phyloP scores from a whole-genome alignment of 1,284 basidiomycete genomes.

The Pseudozyma thailandica region DNA sequence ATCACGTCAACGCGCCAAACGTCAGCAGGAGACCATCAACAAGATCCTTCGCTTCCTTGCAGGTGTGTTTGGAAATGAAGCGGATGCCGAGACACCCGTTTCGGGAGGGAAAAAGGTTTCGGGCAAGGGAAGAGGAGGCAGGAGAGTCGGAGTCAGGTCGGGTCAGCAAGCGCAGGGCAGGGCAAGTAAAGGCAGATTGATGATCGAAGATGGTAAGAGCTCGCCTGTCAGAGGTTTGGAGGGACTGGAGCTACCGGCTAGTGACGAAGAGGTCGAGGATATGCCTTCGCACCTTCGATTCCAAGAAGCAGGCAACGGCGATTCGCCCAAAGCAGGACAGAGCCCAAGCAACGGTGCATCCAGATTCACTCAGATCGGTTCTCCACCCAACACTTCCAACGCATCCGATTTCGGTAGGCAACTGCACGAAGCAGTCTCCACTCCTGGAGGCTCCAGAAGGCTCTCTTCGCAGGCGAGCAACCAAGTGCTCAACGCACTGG shows the following conservation, averaged over 20 bases:
- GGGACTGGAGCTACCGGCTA: conserved; percentile 32
- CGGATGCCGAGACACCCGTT: conserved; percentile 45
- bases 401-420: conserved; percentile 28
- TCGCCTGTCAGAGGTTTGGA: conserved; percentile 16
- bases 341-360: conserved; percentile 33
- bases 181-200: conserved; percentile 40
- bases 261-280: conserved; percentile 52
- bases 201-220: conserved; percentile 45
- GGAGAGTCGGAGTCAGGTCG: conserved; percentile 56
- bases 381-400: conserved; percentile 26
- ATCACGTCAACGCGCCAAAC: conserved; percentile 81
- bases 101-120: conserved; percentile 37
- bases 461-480: conserved; percentile 51
- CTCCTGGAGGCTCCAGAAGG: conserved; percentile 47
- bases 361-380: conserved; percentile 40
- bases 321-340: conserved; percentile 30
- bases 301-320: conserved; percentile 36
- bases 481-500: conserved; percentile 56
- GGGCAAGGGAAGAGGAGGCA: conserved; percentile 50
- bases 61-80: conserved; percentile 82
- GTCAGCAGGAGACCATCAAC: conserved; percentile 97
- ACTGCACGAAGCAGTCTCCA: conserved; percentile 40
- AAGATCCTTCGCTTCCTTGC: conserved; percentile 93
- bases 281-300: conserved; percentile 48
- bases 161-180: conserved; percentile 18